Evolutionary conservation across 768 basidiomycete species (phyloP).

Genomic region (Serendipita indica): DNA sequence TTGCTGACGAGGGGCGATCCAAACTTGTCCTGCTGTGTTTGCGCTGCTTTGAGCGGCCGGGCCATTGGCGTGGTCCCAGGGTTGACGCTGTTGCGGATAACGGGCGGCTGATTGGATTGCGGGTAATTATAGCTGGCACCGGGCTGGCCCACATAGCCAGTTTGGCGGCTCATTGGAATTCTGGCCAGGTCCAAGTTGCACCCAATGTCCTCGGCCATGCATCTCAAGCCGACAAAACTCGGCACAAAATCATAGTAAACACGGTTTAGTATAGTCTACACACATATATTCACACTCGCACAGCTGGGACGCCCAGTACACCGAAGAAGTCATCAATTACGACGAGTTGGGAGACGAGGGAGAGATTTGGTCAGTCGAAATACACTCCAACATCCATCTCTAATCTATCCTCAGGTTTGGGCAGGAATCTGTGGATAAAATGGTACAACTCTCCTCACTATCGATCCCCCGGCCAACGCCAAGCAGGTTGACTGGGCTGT

Average conservation of each 20-base stretch:
- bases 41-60: background rate
- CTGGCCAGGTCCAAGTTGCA: background rate
- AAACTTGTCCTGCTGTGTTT: background rate
- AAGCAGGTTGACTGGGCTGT: slow-evolving; percentile 37
- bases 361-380: slow-evolving; percentile 60
- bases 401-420: slow-evolving; percentile 47
- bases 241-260: slow-evolving; percentile 69
- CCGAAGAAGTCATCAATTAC: slow-evolving; percentile 55
- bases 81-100: background rate
- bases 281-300: background rate
- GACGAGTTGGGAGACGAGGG: slow-evolving; percentile 70
- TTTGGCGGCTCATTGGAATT: background rate
- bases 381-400: background rate
- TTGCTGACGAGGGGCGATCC: background rate
- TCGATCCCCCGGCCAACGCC: background rate
- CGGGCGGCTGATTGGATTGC: background rate
- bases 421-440: slow-evolving; percentile 55
- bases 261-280: background rate
- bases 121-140: background rate
- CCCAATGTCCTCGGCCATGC: slow-evolving; percentile 22
- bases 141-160: too few relatives aligned
- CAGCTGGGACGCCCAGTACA: slow-evolving; percentile 71
- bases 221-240: slow-evolving; percentile 54
- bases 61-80: slow-evolving; percentile 4
- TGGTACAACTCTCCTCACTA: slow-evolving; percentile 26